Evolutionary conservation across 1,139 yeast species (phyloP), one percentile per base, ranked within the genome.

Genomic region (Meyerozyma athensensis): DNA sequence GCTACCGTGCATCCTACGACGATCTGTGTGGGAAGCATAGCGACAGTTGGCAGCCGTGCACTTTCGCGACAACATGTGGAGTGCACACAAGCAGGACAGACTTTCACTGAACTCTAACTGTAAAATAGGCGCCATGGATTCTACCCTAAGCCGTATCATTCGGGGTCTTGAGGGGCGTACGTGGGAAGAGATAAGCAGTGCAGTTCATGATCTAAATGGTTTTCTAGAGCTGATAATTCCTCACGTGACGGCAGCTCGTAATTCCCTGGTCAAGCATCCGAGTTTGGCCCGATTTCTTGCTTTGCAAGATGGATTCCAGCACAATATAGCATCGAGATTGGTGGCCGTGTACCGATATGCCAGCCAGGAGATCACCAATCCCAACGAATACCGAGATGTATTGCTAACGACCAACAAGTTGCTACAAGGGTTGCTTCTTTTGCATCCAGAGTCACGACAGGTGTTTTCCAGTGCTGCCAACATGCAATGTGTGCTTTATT

Each of bases 1-100:
- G 94, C 96, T 26, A 83, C 90, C 5, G 73, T 52, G 50, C 90
- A 81, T 10, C 96, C 96, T 21, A 75, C 43, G 8, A 63, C 46
- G 10, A 75, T 70, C 26, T 65, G 50, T 8, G 39, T 36, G 8
- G 32, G 32, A 9, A 18, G 20, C 32, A 28, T 28, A 14, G 10
- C 18, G n/a, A 18, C n/a, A 28, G 12, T 13, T n/a, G 20, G 14
- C 30, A 26, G 26, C 26, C 26, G 26, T 5, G 13, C 9, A 14
- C 4, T 8, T 14, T n/a, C 28, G 28, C 14, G 28, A 7, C 13
- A 8, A 24, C n/a, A n/a, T n/a, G 13, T 24, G 28, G 12, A 17
- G 28, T n/a, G 28, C 13, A n/a, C 13, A 7, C 4, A 12, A 12
- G 28, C 28, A 24, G 28, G 28, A 24, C 4, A 14, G 14, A 5